Evolutionary conservation across 768 basidiomycete species (phyloP).

Genomic region (Russula griseocarnosa): DNA sequence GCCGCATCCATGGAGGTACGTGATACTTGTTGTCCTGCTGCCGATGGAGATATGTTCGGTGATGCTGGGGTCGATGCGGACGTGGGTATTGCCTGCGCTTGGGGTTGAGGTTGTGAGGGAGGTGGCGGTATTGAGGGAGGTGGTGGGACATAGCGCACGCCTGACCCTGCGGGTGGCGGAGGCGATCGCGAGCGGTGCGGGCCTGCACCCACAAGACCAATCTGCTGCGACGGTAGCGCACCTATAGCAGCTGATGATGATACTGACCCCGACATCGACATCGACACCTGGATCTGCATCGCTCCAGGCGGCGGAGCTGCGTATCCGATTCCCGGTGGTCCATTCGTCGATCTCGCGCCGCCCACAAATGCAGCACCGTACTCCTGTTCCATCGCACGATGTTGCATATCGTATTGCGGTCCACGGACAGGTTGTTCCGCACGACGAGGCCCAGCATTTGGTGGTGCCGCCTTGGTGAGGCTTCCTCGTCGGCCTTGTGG

Average conservation of each 20-base stretch:
- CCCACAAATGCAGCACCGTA: constrained; percentile 42
- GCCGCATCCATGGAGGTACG: constrained; percentile 17
- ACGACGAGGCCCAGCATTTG: constrained; percentile 48
- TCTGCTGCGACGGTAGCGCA: constrained; percentile 33
- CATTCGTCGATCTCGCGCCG: constrained; percentile 5
- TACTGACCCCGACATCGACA: neutral
- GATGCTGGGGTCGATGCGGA: neutral
- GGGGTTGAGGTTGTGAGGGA: neutral
- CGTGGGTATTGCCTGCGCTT: neutral
- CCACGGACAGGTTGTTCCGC: constrained; percentile 86
- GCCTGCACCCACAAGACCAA: constrained; percentile 32
- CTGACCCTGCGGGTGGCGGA: neutral
- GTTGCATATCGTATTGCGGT: constrained; percentile 93
- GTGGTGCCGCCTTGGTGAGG: constrained; percentile 60
- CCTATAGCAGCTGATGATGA: constrained; percentile 39
- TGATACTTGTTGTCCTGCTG: neutral
- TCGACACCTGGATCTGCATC: constrained; percentile 9
- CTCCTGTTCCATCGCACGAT: constrained; percentile 89
- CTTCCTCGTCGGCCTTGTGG: constrained; percentile 44
- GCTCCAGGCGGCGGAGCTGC: constrained; percentile 41
- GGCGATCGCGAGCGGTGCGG: constrained; percentile 31
- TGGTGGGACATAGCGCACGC: constrained; percentile 9
- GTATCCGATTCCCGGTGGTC: constrained; percentile 21
- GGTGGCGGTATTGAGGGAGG: neutral
- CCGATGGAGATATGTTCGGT: neutral